Percentiles rank a stretch among this genome's conserved stretches.
These are phyloP conservation scores for Taiwanofungus camphoratus DNA, from an alignment of 1,284 basidiomycete species.

Conservation along the genomic window DNA sequence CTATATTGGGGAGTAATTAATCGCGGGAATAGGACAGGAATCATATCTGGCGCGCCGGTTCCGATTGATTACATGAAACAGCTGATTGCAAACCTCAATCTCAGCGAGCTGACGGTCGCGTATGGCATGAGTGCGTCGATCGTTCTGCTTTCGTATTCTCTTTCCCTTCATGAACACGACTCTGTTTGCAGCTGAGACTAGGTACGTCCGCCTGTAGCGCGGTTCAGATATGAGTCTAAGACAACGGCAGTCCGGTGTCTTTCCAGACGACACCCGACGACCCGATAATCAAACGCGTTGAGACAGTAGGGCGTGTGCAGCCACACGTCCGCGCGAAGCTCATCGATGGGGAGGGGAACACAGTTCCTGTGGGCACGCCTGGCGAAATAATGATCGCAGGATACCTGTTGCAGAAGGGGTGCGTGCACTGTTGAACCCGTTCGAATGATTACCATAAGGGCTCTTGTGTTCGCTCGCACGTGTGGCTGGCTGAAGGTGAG, in stretches of 20 bases:
- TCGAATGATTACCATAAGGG: no score
- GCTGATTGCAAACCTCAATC: slow-evolving; percentile 59
- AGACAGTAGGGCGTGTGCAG: slow-evolving; percentile 73
- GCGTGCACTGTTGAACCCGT: no score
- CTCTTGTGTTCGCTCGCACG: no score
- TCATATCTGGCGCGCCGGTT: slow-evolving; percentile 73
- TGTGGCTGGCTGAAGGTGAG: not conserved
- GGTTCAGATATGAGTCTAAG: not conserved
- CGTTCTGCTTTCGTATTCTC: not conserved
- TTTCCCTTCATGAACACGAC: not conserved
- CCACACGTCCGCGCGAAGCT: slow-evolving; percentile 78
- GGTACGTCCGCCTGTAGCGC: slow-evolving; percentile 14
- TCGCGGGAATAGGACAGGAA: slow-evolving; percentile 53
- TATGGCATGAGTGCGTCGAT: slow-evolving; percentile 73
- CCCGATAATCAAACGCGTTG: slow-evolving; percentile 65
- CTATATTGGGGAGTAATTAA: not conserved
- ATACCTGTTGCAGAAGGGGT: slow-evolving; percentile 78
- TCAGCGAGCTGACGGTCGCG: slow-evolving; percentile 68
- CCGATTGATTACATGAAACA: slow-evolving; percentile 76
- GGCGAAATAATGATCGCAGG: slow-evolving; percentile 75
- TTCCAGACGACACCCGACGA: slow-evolving; percentile 72
- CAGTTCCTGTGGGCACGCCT: slow-evolving; percentile 61
- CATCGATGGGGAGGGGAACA: slow-evolving; percentile 50
- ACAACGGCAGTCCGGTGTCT: slow-evolving; percentile 73
- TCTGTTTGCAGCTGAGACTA: slow-evolving; percentile 30